Conservation (phyloP, 495 filamentous ascomycete genomes). For the Cryomyces minteri region DNA sequence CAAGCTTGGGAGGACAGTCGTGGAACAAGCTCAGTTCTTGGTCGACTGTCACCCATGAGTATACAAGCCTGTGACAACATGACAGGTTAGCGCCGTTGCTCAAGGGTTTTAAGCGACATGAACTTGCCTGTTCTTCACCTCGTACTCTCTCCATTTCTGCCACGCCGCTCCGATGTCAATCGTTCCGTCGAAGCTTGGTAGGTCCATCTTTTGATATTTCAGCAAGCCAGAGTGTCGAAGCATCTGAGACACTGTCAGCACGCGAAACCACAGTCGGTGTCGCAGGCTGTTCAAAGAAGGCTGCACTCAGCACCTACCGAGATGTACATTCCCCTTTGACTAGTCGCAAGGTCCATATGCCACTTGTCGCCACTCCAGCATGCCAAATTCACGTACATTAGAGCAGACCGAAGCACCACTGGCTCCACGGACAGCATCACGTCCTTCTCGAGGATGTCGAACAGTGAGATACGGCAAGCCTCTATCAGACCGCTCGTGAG, state of each 20-base stretch:
- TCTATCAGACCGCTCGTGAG: slow-evolving; percentile 7
- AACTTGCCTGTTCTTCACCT: slow-evolving; percentile 5
- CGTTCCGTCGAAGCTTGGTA: neutral
- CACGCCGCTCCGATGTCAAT: slow-evolving; percentile 1
- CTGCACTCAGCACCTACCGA: neutral
- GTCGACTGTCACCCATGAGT: slow-evolving; percentile 5
- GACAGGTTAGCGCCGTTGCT: too few species aligned
- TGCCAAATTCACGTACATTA: slow-evolving; percentile 5
- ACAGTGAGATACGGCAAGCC: slow-evolving; percentile 6
- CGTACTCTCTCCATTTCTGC: slow-evolving; percentile 5
- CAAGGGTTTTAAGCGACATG: neutral
- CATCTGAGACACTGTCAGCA: neutral
- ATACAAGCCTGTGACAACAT: slow-evolving; percentile 1
- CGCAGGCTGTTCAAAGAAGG: neutral
- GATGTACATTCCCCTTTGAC: slow-evolving; percentile 1
- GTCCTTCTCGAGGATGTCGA: slow-evolving; percentile 5
- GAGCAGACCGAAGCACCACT: slow-evolving; percentile 2
- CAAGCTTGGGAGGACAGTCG: slow-evolving; percentile 1
- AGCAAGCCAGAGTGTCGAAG: slow-evolving; percentile 7
- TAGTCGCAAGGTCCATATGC: slow-evolving; percentile 5
- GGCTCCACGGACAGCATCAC: slow-evolving; percentile 1
- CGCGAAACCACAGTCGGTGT: neutral
- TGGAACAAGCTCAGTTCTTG: slow-evolving; percentile 5
- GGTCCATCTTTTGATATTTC: neutral
- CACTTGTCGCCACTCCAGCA: slow-evolving; percentile 8